phyloP scores from a whole-genome alignment of 441 rosid species.

The Erysimum pusillum region DNA sequence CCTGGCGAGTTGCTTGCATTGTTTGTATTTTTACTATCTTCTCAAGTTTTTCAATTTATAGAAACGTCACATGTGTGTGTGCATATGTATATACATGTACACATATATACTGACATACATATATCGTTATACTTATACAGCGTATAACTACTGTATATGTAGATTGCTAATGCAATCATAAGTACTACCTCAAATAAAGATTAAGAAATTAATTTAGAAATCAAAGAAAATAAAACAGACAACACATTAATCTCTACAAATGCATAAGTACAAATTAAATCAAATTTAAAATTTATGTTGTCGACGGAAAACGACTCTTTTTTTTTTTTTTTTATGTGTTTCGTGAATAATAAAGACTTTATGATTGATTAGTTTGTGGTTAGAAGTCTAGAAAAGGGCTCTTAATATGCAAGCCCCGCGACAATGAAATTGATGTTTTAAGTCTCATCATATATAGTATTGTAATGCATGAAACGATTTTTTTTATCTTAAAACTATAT shows the following conservation, averaged over 20 bases:
- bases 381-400: conserved; percentile 14
- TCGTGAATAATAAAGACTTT: conserved; percentile 15
- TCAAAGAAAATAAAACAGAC: not conserved
- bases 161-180: not conserved
- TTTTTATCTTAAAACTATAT: not conserved
- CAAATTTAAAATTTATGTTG: not conserved
- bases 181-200: not conserved
- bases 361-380: conserved; percentile 43
- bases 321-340: not conserved
- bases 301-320: conserved; percentile 31
- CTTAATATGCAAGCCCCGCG: conserved; percentile 29
- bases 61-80: conserved; percentile 35
- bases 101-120: not conserved
- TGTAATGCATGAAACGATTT: not conserved
- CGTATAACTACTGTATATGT: not conserved
- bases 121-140: not conserved
- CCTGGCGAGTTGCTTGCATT: conserved; percentile 34
- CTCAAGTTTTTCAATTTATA: conserved; percentile 21
- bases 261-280: not conserved
- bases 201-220: not conserved
- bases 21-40: conserved; percentile 38
- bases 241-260: not conserved
- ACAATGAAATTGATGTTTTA: conserved; percentile 24
- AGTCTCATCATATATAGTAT: conserved; percentile 23
- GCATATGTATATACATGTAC: not conserved